These are phyloP conservation scores for Mycena vulgaris DNA, from an alignment of 768 basidiomycete genomes.

Conservation along the genomic window DNA sequence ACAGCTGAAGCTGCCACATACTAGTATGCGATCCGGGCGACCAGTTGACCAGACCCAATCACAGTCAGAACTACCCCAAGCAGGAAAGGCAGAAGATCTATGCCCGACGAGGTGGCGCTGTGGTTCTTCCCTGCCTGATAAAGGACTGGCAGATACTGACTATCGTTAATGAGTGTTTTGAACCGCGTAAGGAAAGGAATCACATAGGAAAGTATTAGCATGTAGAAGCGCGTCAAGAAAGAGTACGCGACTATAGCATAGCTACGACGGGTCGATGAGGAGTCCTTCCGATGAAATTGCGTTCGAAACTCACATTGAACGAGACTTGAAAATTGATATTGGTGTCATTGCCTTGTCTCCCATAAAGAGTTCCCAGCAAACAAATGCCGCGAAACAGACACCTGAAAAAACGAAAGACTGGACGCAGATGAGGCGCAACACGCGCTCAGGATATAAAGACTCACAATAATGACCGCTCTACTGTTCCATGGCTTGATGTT, in stretches of 20 bases:
- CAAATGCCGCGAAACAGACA: not conserved
- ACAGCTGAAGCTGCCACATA: not conserved
- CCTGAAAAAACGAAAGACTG: not conserved
- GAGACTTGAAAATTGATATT: not conserved
- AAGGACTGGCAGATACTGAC: not conserved
- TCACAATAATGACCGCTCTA: too few relatives aligned
- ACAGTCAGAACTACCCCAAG: not conserved
- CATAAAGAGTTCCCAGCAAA: not conserved
- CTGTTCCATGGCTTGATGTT: too few relatives aligned
- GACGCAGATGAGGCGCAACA: too few relatives aligned
- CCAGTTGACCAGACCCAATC: not conserved
- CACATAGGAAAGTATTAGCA: not conserved
- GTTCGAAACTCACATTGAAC: not conserved
- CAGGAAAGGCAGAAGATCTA: not conserved
- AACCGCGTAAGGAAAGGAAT: not conserved
- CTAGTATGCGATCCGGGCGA: not conserved
- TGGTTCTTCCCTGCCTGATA: not conserved
- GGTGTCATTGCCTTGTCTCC: not conserved
- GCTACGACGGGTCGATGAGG: too few relatives aligned
- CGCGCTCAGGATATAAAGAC: too few relatives aligned
- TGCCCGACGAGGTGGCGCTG: not conserved
- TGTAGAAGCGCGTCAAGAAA: not conserved
- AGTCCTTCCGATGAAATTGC: too few relatives aligned
- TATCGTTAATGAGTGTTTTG: not conserved
- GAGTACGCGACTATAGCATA: not conserved